Conservation (phyloP, 129 eudicot species). For the Pseudognaphalium luteoalbum region DNA sequence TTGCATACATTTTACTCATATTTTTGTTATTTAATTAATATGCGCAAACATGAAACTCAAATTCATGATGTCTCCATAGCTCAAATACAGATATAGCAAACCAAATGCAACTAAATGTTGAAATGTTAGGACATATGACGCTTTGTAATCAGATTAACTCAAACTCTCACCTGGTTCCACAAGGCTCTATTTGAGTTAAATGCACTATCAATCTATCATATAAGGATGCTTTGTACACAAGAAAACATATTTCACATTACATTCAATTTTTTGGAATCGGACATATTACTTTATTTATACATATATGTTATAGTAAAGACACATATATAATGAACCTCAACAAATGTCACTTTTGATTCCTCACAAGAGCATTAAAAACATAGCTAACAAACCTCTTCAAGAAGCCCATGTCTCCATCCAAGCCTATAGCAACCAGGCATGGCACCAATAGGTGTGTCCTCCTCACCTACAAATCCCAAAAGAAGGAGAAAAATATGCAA, state of each 20-base stretch:
- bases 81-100: background rate
- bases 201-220: background rate
- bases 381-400: slow-evolving; percentile 72
- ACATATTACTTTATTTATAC: background rate
- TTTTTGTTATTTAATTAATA: background rate
- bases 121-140: background rate
- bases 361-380: slow-evolving; percentile 13
- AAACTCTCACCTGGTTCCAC: background rate
- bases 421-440: slow-evolving; percentile 99
- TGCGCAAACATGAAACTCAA: background rate
- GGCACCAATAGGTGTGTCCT: slow-evolving; percentile 96
- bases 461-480: slow-evolving; percentile 66
- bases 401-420: slow-evolving; percentile 98
- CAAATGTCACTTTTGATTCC: background rate
- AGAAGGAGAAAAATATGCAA: slow-evolving; percentile 19
- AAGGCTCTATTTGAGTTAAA: background rate
- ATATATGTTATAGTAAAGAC: background rate
- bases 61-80: background rate
- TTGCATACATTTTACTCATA: background rate
- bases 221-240: background rate
- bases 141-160: background rate
- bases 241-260: background rate
- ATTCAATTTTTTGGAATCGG: background rate
- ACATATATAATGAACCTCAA: background rate
- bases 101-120: background rate